These are phyloP conservation scores for Cornus suecica DNA, from an alignment of 148 eudicot species.

Conservation along the genomic window DNA sequence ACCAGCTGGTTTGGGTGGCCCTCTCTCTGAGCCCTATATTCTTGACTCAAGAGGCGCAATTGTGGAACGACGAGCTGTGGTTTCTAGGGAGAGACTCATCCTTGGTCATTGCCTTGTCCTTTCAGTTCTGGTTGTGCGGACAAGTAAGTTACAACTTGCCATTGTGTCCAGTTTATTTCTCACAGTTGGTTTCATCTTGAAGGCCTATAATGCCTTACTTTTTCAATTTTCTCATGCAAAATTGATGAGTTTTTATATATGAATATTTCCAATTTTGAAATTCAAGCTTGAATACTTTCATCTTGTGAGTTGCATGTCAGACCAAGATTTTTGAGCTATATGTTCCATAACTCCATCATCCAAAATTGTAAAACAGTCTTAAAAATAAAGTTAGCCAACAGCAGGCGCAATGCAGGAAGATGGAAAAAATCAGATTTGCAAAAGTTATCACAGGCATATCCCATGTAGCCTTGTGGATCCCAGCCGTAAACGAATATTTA, in stretches of 20 bases:
- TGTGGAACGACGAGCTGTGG: conserved; percentile 90
- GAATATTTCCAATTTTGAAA: background rate
- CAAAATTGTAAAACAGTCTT: no score
- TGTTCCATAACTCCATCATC: no score
- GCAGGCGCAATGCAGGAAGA: no score
- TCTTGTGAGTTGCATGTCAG: background rate
- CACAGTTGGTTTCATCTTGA: conserved; percentile 10
- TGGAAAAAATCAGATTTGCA: no score
- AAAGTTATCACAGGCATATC: no score
- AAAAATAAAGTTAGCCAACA: no score
- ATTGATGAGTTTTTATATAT: background rate
- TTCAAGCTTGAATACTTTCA: background rate
- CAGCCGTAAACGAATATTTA: no score
- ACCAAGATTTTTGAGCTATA: no score
- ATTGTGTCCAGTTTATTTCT: conserved; percentile 6
- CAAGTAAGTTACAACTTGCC: conserved; percentile 55
- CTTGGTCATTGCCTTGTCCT: conserved; percentile 94
- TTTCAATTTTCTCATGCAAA: background rate
- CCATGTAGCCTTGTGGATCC: no score
- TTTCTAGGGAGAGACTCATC: conserved; percentile 82
- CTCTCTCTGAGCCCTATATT: conserved; percentile 65
- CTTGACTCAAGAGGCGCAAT: conserved; percentile 91
- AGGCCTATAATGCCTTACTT: background rate
- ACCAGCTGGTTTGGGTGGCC: conserved; percentile 88
- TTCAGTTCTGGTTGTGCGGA: conserved; percentile 77